Conservation (phyloP, 495 filamentous ascomycete genomes). For the Tuber aestivum region DNA sequence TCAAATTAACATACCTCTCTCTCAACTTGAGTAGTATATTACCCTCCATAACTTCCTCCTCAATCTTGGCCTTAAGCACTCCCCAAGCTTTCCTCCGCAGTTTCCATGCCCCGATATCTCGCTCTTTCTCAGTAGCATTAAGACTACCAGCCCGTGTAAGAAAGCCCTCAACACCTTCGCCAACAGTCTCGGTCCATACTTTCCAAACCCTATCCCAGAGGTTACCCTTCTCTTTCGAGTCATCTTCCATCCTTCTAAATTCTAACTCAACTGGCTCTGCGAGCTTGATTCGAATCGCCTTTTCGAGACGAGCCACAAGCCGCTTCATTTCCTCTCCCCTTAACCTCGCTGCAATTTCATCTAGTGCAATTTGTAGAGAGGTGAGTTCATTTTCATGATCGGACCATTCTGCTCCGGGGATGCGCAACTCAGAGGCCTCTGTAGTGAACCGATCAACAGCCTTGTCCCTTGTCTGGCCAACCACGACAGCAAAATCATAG, state of each 20-base stretch:
- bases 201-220: conserved; percentile 97
- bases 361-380: conserved; percentile 70
- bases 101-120: conserved; percentile 88
- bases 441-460: conserved; percentile 69
- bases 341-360: conserved; percentile 73
- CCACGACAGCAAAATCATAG: conserved; percentile 95
- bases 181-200: conserved; percentile 75
- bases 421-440: conserved; percentile 64
- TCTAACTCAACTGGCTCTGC: conserved; percentile 83
- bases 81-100: conserved; percentile 90
- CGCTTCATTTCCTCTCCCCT: conserved; percentile 93
- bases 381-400: conserved; percentile 56
- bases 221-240: conserved; percentile 58
- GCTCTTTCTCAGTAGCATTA: conserved; percentile 84
- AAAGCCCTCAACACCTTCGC: conserved; percentile 78
- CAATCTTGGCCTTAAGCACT: conserved; percentile 79
- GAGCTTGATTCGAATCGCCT: conserved; percentile 82
- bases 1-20: conserved; percentile 56
- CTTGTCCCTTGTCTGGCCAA: conserved; percentile 69
- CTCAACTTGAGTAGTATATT: conserved; percentile 91
- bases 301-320: conserved; percentile 79
- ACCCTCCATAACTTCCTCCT: conserved; percentile 96
- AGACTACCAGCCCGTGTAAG: conserved; percentile 83
- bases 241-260: conserved; percentile 70
- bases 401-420: conserved; percentile 54